Percentiles rank a stretch among this genome's conserved stretches.
Evolutionary conservation across 257 asterid species (phyloP).

Genomic region (Osmanthus fragrans): DNA sequence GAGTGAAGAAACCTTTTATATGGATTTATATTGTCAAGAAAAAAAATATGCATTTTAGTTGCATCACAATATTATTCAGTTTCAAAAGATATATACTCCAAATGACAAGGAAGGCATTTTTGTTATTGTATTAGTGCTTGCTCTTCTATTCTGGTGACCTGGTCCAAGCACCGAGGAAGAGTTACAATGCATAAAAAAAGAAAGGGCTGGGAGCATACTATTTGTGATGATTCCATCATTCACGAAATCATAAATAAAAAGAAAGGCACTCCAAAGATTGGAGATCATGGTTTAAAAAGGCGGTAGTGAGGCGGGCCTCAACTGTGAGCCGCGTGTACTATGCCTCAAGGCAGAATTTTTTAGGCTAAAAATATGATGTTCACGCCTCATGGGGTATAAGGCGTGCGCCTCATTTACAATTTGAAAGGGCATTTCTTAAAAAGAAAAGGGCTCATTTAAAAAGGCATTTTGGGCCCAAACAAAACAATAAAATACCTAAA

Average conservation of each 20-base stretch:
- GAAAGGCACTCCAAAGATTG: not conserved
- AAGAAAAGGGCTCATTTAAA: too few relatives aligned
- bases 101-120: not conserved
- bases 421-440: too few relatives aligned
- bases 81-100: not conserved
- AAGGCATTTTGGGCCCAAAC: too few relatives aligned
- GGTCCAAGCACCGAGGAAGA: not conserved
- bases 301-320: too few relatives aligned
- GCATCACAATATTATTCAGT: not conserved
- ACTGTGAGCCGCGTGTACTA: too few relatives aligned
- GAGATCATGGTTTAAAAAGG: too few relatives aligned
- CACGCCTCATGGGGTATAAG: too few relatives aligned
- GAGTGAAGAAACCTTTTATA: not conserved
- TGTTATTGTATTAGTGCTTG: not conserved
- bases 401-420: too few relatives aligned
- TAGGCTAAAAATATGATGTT: too few relatives aligned
- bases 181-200: not conserved
- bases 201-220: not conserved
- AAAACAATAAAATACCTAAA: too few relatives aligned
- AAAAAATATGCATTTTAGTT: not conserved
- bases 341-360: too few relatives aligned
- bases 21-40: not conserved
- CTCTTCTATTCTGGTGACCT: not conserved
- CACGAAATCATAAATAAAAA: not conserved
- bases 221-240: not conserved